Conservation (phyloP, 2,329 filamentous ascomycete genomes). For the Trichoderma simmonsii region DNA sequence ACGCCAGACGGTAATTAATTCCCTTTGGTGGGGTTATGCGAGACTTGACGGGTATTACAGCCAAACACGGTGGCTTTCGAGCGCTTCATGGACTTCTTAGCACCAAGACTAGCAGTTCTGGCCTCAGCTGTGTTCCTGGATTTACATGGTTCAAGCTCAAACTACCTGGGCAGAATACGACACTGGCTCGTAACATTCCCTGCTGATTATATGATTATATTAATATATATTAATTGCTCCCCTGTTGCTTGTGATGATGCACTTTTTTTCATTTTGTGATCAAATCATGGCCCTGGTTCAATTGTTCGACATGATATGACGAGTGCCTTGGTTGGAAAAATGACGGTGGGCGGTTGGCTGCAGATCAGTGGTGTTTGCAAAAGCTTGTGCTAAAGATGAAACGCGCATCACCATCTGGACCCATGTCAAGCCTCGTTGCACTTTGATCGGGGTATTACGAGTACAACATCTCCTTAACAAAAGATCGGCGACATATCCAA, state of each 20-base stretch:
- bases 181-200: background rate
- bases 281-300: background rate
- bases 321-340: background rate
- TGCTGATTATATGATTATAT: background rate
- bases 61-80: background rate
- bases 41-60: background rate
- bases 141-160: background rate
- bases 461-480: background rate
- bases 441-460: background rate
- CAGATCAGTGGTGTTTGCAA: background rate
- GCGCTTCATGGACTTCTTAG: background rate
- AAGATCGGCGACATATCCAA: background rate
- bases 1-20: background rate
- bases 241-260: background rate
- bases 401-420: constrained; percentile 3
- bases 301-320: background rate
- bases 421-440: background rate
- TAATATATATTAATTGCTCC: background rate
- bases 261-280: background rate
- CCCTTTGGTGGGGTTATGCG: background rate
- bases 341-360: background rate
- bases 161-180: background rate
- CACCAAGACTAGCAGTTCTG: background rate
- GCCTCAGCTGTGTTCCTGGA: background rate
- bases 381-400: background rate